These are phyloP conservation scores for Nematocida sp. DNA, from an alignment of 371 early-diverging fungal species.

Conservation along the genomic window DNA sequence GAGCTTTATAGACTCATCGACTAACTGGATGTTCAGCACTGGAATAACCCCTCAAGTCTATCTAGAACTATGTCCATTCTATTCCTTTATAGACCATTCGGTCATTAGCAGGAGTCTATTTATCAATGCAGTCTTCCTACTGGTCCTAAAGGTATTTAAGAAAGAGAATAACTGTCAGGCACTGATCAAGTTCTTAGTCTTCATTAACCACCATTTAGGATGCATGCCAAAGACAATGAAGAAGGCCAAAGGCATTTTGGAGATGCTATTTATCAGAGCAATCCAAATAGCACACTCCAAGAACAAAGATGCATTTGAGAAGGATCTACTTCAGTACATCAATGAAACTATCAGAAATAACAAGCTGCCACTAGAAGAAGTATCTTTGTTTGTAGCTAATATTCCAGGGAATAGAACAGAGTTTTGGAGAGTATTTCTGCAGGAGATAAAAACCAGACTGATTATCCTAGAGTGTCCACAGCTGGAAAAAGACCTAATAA, in stretches of 20 bases:
- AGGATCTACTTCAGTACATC: conserved; percentile 11
- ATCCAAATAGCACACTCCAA: background rate
- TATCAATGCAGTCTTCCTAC: conserved; percentile 3
- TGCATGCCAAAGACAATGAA: conserved; percentile 25
- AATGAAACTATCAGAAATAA: background rate
- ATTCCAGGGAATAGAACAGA: background rate
- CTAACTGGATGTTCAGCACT: background rate
- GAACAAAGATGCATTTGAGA: conserved; percentile 5
- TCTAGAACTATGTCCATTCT: conserved; percentile 18
- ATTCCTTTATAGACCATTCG: conserved; percentile 37
- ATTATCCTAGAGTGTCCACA: background rate
- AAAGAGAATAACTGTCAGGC: conserved; percentile 1
- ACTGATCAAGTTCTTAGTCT: conserved; percentile 13
- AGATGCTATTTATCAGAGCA: conserved; percentile 7
- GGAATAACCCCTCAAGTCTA: conserved; percentile 16
- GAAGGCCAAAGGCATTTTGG: conserved; percentile 8
- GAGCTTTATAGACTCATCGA: conserved; percentile 18
- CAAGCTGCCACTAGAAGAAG: conserved; percentile 4
- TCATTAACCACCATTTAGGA: conserved; percentile 20
- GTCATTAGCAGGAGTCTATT: background rate
- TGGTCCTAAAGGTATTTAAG: conserved; percentile 21
- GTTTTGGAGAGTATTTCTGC: conserved; percentile 20
- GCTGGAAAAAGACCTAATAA: conserved; percentile 20
- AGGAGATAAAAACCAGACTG: conserved; percentile 33
- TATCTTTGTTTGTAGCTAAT: conserved; percentile 30